A percentile compares a stretch with the other conserved stretches of the same genome.
Conservation (phyloP, 73 alveolate species). For the Paramecium caudatum region DNA sequence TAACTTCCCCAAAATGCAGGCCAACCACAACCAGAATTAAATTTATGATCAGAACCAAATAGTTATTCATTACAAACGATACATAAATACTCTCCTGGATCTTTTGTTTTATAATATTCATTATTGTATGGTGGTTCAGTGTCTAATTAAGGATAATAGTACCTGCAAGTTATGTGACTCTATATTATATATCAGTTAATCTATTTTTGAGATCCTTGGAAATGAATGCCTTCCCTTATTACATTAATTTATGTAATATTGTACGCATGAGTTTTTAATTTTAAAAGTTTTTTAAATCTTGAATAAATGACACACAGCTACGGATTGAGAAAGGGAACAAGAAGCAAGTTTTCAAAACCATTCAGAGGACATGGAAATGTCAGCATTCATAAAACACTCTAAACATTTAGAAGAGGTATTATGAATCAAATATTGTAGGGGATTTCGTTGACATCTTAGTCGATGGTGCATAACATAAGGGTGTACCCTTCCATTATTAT, state of each 20-base stretch:
- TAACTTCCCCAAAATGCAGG: constrained; percentile 86
- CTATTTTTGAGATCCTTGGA: constrained; percentile 80
- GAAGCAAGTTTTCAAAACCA: constrained; percentile 92
- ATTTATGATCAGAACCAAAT: constrained; percentile 84
- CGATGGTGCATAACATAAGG: constrained; percentile 94
- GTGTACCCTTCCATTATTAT: constrained; percentile 92
- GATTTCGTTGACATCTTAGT: constrained; percentile 93
- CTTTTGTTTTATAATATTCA: constrained; percentile 79
- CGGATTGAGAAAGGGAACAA: constrained; percentile 96
- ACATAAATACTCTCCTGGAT: constrained; percentile 85
- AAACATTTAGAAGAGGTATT: constrained; percentile 88
- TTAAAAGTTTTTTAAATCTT: constrained; percentile 38
- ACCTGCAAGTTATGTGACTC: constrained; percentile 84
- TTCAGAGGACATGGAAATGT: constrained; percentile 88
- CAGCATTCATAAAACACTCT: constrained; percentile 85
- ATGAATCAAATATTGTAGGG: constrained; percentile 75
- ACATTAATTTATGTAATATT: constrained; percentile 32
- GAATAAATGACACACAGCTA: constrained; percentile 90
- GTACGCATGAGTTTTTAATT: constrained; percentile 44
- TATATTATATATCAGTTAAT: constrained; percentile 79
- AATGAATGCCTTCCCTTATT: constrained; percentile 2
- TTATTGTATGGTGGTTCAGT: constrained; percentile 89
- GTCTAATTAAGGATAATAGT: not conserved
- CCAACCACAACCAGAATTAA: constrained; percentile 95
- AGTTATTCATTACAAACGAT: constrained; percentile 83